These are phyloP conservation scores for Termitomyces sp. DNA, from an alignment of 768 basidiomycete species.

Conservation along the genomic window DNA sequence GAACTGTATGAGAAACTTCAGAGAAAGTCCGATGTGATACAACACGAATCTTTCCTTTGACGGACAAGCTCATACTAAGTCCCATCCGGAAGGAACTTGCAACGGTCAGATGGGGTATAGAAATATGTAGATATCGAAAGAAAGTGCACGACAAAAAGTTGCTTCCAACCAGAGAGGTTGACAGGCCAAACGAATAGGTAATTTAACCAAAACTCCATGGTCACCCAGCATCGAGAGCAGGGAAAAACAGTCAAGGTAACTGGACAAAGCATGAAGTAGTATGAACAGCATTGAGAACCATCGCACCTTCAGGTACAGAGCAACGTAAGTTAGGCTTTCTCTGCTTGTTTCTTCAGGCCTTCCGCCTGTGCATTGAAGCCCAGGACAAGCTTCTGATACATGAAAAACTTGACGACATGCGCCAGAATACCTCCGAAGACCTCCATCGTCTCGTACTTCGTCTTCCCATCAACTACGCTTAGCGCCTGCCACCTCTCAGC, in stretches of 20 bases:
- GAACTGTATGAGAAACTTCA: no score
- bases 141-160: not conserved
- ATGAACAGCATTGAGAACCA: not conserved
- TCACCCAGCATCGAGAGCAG: not conserved
- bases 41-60: no score
- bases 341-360: slow-evolving; percentile 50
- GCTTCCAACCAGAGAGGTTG: not conserved
- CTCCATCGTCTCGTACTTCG: slow-evolving; percentile 62
- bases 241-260: not conserved
- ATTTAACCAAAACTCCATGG: no score
- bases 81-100: no score
- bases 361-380: slow-evolving; percentile 55
- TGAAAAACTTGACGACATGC: slow-evolving; percentile 45
- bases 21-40: no score
- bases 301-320: not conserved
- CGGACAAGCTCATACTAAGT: no score
- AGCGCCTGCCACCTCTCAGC: slow-evolving; percentile 66
- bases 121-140: not conserved
- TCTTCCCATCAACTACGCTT: slow-evolving; percentile 44
- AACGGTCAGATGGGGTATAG: not conserved
- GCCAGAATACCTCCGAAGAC: slow-evolving; percentile 56
- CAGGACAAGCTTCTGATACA: slow-evolving; percentile 36
- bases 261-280: not conserved
- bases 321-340: slow-evolving; percentile 21
- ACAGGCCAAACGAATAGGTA: no score